A percentile compares a stretch with the other conserved stretches of the same genome.
These are phyloP conservation scores for Solanum boliviense DNA, from an alignment of 257 asterid species.

Conservation along the genomic window DNA sequence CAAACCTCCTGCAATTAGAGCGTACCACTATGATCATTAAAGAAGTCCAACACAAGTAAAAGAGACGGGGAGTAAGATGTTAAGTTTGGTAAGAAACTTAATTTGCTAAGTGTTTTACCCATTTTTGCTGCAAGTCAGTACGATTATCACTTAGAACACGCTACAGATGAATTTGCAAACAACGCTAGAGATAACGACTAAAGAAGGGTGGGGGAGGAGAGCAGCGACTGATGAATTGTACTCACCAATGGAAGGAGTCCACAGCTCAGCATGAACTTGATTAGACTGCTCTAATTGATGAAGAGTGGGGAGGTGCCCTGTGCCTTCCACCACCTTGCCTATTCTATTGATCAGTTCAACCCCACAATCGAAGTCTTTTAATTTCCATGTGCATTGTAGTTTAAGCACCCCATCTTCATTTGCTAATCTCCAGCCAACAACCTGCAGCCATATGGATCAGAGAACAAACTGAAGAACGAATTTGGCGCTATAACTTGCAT, in stretches of 20 bases:
- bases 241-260: conserved; percentile 66
- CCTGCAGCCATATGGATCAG: conserved; percentile 18
- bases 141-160: neutral
- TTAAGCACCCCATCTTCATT: conserved; percentile 38
- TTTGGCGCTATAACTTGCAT: neutral
- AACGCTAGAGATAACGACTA: neutral
- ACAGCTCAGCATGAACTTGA: conserved; percentile 55
- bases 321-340: conserved; percentile 28
- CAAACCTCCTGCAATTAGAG: conserved; percentile 58
- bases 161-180: neutral
- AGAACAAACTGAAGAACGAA: neutral
- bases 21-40: neutral
- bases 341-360: conserved; percentile 64
- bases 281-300: conserved; percentile 51
- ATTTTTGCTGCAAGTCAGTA: neutral
- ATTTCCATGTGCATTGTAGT: conserved; percentile 70
- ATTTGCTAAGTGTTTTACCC: neutral
- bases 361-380: conserved; percentile 55
- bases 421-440: conserved; percentile 75
- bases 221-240: neutral
- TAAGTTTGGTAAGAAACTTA: neutral
- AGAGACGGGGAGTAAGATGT: neutral
- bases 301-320: conserved; percentile 53
- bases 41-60: neutral
- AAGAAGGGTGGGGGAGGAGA: neutral